Base-by-base conservation (phyloP, 31 red algal species). In the Bonnemaisonia californica region DNA sequence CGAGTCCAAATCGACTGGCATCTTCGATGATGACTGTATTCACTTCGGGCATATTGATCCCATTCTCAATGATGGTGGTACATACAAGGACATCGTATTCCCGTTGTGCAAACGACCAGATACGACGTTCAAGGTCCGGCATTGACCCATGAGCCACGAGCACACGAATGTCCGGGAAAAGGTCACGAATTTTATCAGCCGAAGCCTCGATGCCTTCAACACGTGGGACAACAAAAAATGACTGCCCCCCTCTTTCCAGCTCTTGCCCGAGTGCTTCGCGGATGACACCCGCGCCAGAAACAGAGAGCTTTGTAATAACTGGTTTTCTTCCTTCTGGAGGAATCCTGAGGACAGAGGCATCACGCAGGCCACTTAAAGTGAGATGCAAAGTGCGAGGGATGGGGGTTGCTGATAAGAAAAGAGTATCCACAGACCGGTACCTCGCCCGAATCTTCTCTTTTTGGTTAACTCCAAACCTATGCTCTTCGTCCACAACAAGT, bases 61-160 rank as follows among this genome's bases (percentile, higher is more conserved):
- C 97, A 65, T 93, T 96, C 79, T 99, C 97, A 40, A 99, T 96
- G 87, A 99, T 94, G 55, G 89, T 95, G 8, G 97, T 99, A 57
- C 85, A 96, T 2, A 99, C 65, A 32, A 99, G 71, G 4, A 99
- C 77, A 69, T 96, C 91, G 26, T 83, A 92, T 54, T 93, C 68
- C 27, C 84, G 65, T 28, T 73, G 55, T 29, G 87, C 77, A 94
- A 99, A 99, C 2, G 78, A 68, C 75, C 77, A 83, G 61, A 99
- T 91, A 23, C 88, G 80, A 30, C 65, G 79, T 62, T 99, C 97
- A 19, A 99, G 80, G 40, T 94, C 90, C 9, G 59, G 28, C 21
- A 70, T 54, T 26, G 54, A 48, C 11, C 93, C 91, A 67, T 99
- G 91, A 28, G 93, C 97, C 5, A 92, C 76, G 19, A 96, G 74